Percentiles rank a stretch among this genome's conserved stretches.
Conservation (phyloP, 2,329 filamentous ascomycete species). For the Metarhizium sp. region DNA sequence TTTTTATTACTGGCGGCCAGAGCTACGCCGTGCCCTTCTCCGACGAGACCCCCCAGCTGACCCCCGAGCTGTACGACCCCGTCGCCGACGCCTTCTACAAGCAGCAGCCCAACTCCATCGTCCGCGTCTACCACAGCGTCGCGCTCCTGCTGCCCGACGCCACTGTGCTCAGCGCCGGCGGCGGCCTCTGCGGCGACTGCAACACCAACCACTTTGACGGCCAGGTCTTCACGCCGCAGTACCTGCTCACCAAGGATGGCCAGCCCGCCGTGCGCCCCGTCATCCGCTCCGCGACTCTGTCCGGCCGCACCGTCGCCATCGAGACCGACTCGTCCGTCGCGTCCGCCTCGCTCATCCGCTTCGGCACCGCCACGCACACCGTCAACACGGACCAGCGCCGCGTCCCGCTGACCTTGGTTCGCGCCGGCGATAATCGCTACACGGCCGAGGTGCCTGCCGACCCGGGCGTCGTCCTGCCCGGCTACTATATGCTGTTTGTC, state of each 20-base stretch:
- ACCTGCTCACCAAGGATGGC: constrained; percentile 40
- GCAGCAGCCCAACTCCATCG: constrained; percentile 26
- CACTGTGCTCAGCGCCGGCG: constrained; percentile 39
- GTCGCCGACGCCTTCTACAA: constrained; percentile 27
- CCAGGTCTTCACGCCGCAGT: constrained; percentile 46
- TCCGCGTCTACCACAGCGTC: constrained; percentile 40
- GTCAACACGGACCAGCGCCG: constrained; percentile 50
- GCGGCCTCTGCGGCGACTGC: constrained; percentile 40
- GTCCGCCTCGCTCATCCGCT: constrained; percentile 32
- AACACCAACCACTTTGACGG: constrained; percentile 42
- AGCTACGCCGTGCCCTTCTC: constrained; percentile 31
- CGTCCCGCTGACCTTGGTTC: constrained; percentile 29
- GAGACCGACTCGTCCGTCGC: constrained; percentile 18
- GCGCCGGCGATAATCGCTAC: constrained; percentile 21
- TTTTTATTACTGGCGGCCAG: constrained; percentile 40
- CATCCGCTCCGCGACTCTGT: constrained; percentile 18
- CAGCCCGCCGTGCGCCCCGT: constrained; percentile 27
- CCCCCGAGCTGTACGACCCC: constrained; percentile 38
- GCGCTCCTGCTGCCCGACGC: constrained; percentile 40
- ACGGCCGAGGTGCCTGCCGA: constrained; percentile 34
- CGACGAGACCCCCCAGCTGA: constrained; percentile 30
- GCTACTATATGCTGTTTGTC: constrained; percentile 45
- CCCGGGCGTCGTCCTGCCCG: constrained; percentile 39
- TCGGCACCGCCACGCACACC: constrained; percentile 41
- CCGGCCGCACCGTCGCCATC: constrained; percentile 15